phyloP scores from a whole-genome alignment of 2,329 filamentous ascomycete species.

The Colletotrichum abscissum region DNA sequence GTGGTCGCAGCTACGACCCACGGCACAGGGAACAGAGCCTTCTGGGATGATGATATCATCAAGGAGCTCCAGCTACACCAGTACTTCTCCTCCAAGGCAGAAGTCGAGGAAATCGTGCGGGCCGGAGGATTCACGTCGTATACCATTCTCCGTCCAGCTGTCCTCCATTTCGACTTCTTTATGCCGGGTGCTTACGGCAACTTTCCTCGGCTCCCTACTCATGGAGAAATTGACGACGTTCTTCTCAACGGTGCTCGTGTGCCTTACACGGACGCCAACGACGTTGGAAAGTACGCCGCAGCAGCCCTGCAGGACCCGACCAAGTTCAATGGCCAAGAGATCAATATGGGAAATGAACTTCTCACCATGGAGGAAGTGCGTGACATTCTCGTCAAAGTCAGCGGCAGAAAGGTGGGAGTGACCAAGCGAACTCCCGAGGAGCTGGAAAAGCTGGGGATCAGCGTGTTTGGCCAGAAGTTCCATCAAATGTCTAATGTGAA shows the following conservation, averaged over 20 bases:
- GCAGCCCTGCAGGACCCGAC: slow-evolving; percentile 44
- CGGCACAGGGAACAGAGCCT: slow-evolving; percentile 25
- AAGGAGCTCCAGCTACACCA: slow-evolving; percentile 34
- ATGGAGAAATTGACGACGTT: slow-evolving; percentile 43
- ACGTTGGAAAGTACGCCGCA: slow-evolving; percentile 47
- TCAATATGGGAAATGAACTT: slow-evolving; percentile 44
- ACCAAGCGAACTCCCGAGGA: slow-evolving; percentile 40
- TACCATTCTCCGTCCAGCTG: slow-evolving; percentile 47
- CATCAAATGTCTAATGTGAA: slow-evolving; percentile 42
- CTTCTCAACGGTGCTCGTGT: slow-evolving; percentile 39
- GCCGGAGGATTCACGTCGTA: slow-evolving; percentile 43
- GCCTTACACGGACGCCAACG: slow-evolving; percentile 43
- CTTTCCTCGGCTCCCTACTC: slow-evolving; percentile 42
- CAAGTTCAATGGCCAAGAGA: slow-evolving; percentile 44
- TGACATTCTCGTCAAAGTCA: slow-evolving; percentile 43
- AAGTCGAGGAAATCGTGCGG: slow-evolving; percentile 48
- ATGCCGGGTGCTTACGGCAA: slow-evolving; percentile 39
- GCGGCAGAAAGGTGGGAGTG: slow-evolving; percentile 42
- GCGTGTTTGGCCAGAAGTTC: slow-evolving; percentile 39
- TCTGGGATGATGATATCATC: slow-evolving; percentile 40
- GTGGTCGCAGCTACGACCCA: slow-evolving; percentile 43
- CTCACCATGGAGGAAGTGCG: slow-evolving; percentile 44
- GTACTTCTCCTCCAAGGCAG: slow-evolving; percentile 52
- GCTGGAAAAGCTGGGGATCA: slow-evolving; percentile 33
- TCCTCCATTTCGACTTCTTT: slow-evolving; percentile 44